These are phyloP conservation scores for Melampsora medusae DNA, from an alignment of 1,284 basidiomycete genomes.

Conservation along the genomic window DNA sequence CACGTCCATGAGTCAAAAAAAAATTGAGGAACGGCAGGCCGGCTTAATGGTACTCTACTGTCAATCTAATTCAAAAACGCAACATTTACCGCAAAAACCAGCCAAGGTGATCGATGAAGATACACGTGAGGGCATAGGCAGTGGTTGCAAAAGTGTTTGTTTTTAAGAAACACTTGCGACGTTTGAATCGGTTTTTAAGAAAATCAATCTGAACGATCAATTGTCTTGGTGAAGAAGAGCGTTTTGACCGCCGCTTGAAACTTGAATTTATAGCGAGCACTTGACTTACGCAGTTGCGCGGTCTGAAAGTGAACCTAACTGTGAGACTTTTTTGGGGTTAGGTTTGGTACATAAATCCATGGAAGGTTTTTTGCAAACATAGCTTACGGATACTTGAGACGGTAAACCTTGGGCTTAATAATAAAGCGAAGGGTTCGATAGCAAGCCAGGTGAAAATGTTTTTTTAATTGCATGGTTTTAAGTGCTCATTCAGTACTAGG, in stretches of 20 bases:
- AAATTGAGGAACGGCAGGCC: background rate
- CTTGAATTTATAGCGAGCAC: background rate
- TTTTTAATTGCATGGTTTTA: too few relatives aligned
- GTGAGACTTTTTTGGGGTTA: too few relatives aligned
- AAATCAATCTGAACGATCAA: too few relatives aligned
- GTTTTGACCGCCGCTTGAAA: background rate
- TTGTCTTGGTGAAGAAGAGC: too few relatives aligned
- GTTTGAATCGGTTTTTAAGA: too few relatives aligned
- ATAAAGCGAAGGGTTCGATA: too few relatives aligned
- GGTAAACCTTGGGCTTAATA: too few relatives aligned
- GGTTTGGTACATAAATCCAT: too few relatives aligned
- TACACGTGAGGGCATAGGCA: conserved; percentile 1
- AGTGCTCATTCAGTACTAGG: too few relatives aligned
- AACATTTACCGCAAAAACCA: conserved; percentile 5
- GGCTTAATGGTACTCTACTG: background rate
- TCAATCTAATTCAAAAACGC: background rate
- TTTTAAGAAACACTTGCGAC: background rate
- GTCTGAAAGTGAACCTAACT: background rate
- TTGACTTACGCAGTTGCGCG: background rate
- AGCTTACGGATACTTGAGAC: too few relatives aligned
- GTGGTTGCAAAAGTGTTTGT: background rate
- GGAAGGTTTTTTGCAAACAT: too few relatives aligned
- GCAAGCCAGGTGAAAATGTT: too few relatives aligned
- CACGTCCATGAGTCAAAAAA: background rate
- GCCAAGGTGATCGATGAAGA: background rate